These are phyloP conservation scores for Globisporangium polare DNA, from an alignment of 352 stramenopile genomes.

Conservation along the genomic window DNA sequence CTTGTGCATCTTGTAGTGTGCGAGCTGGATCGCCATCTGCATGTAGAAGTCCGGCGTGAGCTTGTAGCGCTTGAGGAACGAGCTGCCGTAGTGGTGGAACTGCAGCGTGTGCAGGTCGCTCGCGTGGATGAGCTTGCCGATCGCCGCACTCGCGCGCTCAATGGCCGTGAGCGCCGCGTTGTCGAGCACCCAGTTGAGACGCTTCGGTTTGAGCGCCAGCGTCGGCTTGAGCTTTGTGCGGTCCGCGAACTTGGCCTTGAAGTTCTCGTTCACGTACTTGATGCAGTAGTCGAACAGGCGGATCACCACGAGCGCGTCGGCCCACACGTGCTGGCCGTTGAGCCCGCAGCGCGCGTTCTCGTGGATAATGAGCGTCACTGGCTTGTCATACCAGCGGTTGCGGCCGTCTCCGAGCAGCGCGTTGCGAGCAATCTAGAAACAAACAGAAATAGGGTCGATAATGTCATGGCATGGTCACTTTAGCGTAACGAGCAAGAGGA, in stretches of 20 bases:
- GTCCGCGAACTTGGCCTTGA: slow-evolving; percentile 84
- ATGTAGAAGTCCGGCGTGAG: slow-evolving; percentile 97
- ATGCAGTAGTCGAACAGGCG: slow-evolving; percentile 93
- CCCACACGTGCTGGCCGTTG: slow-evolving; percentile 97
- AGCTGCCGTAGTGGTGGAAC: slow-evolving; percentile 91
- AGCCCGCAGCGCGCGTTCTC: slow-evolving; percentile 94
- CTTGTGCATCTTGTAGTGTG: slow-evolving; percentile 94
- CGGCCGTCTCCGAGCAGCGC: slow-evolving; percentile 84
- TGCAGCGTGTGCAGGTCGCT: slow-evolving; percentile 89
- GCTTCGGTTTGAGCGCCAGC: slow-evolving; percentile 60
- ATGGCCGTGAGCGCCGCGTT: slow-evolving; percentile 78
- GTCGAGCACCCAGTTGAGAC: slow-evolving; percentile 82
- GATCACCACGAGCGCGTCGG: slow-evolving; percentile 95
- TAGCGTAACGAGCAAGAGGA: background rate
- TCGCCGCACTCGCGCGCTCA: slow-evolving; percentile 81
- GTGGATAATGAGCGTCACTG: slow-evolving; percentile 95
- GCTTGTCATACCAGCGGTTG: slow-evolving; percentile 99
- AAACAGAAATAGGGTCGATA: background rate
- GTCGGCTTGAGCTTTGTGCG: slow-evolving; percentile 65
- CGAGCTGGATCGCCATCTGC: slow-evolving; percentile 97
- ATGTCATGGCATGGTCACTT: background rate
- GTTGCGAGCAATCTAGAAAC: slow-evolving; percentile 64
- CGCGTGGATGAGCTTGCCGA: slow-evolving; percentile 90
- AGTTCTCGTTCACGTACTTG: slow-evolving; percentile 90
- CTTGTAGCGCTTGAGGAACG: slow-evolving; percentile 93